phyloP scores from a whole-genome alignment of 2,329 filamentous ascomycete species.

The Neospermospora avenae region DNA sequence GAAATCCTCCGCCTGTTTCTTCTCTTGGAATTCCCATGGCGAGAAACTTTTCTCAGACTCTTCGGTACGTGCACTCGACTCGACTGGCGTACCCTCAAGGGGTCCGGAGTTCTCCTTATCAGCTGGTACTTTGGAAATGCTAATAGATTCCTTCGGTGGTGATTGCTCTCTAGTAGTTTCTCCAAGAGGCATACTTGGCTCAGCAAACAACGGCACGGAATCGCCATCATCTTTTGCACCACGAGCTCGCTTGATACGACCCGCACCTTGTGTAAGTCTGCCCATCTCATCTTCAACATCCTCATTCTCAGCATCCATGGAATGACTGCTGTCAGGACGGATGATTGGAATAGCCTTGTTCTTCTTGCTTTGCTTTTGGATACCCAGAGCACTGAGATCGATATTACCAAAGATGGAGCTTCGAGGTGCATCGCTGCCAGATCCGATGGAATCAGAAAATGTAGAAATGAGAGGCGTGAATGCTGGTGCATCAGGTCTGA shows the following conservation, averaged over 20 bases:
- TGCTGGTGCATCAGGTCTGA: conserved; percentile 71
- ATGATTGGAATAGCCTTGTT: conserved; percentile 85
- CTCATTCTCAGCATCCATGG: conserved; percentile 38
- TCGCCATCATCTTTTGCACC: conserved; percentile 64
- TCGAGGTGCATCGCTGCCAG: conserved; percentile 40
- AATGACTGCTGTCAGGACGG: conserved; percentile 54
- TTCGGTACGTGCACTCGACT: conserved; percentile 45
- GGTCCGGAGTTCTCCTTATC: conserved; percentile 35
- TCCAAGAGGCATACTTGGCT: conserved; percentile 42
- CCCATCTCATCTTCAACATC: conserved; percentile 56
- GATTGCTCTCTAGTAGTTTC: conserved; percentile 35
- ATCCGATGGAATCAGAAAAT: conserved; percentile 46
- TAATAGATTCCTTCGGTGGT: conserved; percentile 28
- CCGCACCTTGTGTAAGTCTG: conserved; percentile 59
- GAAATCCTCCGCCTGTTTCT: conserved; percentile 38
- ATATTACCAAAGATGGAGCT: conserved; percentile 69
- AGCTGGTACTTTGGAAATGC: conserved; percentile 15
- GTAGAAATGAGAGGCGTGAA: conserved; percentile 61
- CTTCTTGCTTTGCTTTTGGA: conserved; percentile 63
- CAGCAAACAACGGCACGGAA: conserved; percentile 71
- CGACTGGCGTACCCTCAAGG: conserved; percentile 13
- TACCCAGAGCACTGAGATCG: conserved; percentile 57
- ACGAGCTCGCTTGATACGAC: conserved; percentile 72
- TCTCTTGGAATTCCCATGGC: conserved; percentile 58
- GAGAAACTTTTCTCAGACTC: conserved; percentile 52